phyloP scores from a whole-genome alignment of 1,139 yeast species.

The Suhomyces chickasaworum region DNA sequence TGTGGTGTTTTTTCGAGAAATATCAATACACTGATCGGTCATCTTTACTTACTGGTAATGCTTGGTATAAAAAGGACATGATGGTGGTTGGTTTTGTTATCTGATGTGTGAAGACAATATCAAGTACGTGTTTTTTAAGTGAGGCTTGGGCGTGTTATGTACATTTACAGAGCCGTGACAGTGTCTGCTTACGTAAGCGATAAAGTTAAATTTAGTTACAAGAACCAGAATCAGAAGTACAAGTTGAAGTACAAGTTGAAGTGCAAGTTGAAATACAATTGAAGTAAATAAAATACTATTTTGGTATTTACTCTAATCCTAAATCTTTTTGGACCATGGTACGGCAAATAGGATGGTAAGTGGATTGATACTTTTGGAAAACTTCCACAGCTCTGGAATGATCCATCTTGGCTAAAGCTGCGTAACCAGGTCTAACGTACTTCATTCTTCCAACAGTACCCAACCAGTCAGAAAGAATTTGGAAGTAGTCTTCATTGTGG shows the following conservation, averaged over 20 bases:
- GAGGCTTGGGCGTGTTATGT: constrained; percentile 11
- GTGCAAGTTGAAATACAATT: too few species aligned
- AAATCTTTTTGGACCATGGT: constrained; percentile 78
- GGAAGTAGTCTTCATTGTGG: constrained; percentile 46
- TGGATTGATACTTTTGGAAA: constrained; percentile 56
- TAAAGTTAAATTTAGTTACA: too few species aligned
- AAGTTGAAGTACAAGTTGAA: too few species aligned
- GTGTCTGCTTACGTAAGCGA: background rate
- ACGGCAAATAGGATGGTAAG: constrained; percentile 86
- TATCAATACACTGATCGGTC: background rate
- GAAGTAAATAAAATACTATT: too few species aligned
- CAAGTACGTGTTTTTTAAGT: constrained; percentile 13
- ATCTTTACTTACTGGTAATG: constrained; percentile 12
- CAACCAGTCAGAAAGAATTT: constrained; percentile 72
- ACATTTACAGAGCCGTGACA: background rate
- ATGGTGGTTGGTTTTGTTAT: background rate
- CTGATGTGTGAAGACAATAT: background rate
- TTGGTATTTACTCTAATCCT: constrained; percentile 24
- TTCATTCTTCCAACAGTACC: constrained; percentile 96
- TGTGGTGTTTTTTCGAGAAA: background rate
- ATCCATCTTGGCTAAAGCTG: constrained; percentile 63
- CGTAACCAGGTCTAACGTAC: constrained; percentile 85
- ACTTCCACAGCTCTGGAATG: constrained; percentile 65
- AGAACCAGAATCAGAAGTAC: too few species aligned
- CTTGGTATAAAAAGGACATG: constrained; percentile 17